phyloP scores from a whole-genome alignment of 2,329 filamentous ascomycete genomes.

The Blastomyces gilchristii region DNA sequence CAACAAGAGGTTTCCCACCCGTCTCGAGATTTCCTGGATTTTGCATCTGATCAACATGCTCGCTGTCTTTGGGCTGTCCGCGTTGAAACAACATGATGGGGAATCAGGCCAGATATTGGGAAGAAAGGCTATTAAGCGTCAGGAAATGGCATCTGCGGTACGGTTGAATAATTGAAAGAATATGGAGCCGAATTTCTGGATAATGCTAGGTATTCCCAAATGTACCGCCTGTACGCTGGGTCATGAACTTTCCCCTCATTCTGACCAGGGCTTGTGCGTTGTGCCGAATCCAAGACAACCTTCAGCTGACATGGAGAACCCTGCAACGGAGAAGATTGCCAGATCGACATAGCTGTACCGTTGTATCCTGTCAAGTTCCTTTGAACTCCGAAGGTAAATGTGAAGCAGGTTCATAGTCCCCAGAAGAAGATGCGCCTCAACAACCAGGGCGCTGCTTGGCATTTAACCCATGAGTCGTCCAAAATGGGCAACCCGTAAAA shows the following conservation, averaged over 20 bases:
- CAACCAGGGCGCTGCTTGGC: background rate
- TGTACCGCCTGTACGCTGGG: background rate
- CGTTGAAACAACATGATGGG: slow-evolving; percentile 6
- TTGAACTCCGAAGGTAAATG: background rate
- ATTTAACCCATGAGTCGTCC: background rate
- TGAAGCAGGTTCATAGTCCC: background rate
- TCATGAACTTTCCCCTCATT: slow-evolving; percentile 2
- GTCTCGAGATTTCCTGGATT: background rate
- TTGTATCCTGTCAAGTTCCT: background rate
- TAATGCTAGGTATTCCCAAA: background rate
- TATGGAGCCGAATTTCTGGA: background rate
- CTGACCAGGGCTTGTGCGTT: background rate
- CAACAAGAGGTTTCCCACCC: slow-evolving; percentile 15
- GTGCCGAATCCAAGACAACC: background rate
- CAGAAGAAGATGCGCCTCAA: background rate
- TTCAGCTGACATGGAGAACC: background rate
- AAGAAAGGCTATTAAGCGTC: background rate
- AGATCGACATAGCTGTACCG: background rate
- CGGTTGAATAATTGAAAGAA: background rate
- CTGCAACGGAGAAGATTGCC: background rate
- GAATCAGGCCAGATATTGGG: background rate
- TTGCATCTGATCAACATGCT: background rate
- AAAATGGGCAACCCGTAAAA: background rate
- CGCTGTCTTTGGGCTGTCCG: slow-evolving; percentile 5
- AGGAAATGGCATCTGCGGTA: background rate